Evolutionary conservation across 2,329 filamentous ascomycete species (phyloP), one percentile per base, ranked within the genome.

Genomic region (Fusarium agapanthi): DNA sequence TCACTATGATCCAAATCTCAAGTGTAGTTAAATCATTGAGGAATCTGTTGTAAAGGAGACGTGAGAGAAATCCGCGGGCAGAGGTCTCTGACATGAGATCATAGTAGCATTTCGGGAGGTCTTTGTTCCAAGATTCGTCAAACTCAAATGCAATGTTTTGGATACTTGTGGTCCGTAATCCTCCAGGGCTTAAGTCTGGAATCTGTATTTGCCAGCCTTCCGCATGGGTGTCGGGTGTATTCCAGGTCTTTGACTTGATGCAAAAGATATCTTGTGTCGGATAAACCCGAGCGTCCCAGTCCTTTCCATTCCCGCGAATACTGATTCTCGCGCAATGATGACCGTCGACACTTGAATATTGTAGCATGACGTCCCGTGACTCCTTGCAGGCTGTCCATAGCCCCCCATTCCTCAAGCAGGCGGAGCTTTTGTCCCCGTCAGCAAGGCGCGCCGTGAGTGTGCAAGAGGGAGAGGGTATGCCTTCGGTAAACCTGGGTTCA

Each of bases 381-480:
- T 69, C 67, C 16, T n/a, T 34, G 28, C 65, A 70, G 38, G 54
- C 48, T 1, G 3, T 51, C 67, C 67, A 69, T 20, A 70, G 6
- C 15, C 34, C 64, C 16, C 41, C 24, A 44, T 13, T 14, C 7
- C 11, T 26, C 24, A 44, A 44, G 41, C 41, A 44, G 16, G 24
- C 24, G 11, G 41, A 44, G 24, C 13, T 12, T 1, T 44, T 26
- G 16, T 44, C 41, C 18, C 41, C 41, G 1, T 26, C 24, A 9
- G 41, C 41, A 26, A 44, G 24, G 4, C 41, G 3, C 24, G 41
- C 24, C 5, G 3, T 14, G 24, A 44, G 12, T 8, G 5, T 7
- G 24, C 0, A 5, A 6, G 41, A 44, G 24, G 16, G 10, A 1
- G 41, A 20, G 4, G 7, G 24, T 4, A 18, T 44, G 16, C 11